Evolutionary conservation across 129 eudicot species (phyloP).

Genomic region (Pittosporum tobira): DNA sequence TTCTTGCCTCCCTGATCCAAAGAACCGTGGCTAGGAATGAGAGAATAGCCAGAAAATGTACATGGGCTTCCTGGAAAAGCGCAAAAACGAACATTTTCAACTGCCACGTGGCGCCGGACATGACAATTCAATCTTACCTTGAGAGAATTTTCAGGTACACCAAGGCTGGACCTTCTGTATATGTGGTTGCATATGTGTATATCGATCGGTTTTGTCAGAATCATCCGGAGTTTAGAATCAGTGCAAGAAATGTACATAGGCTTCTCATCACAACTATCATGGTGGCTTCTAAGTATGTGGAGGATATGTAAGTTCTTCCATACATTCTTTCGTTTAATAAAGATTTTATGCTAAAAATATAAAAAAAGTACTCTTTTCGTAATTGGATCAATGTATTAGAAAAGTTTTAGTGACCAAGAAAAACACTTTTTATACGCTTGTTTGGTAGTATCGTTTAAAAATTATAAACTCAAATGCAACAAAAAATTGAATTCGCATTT

Average conservation of each 20-base stretch:
- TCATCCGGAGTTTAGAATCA: constrained; percentile 57
- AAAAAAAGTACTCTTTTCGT: too few relatives aligned
- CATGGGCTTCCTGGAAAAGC: constrained; percentile 22
- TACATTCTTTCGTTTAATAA: too few relatives aligned
- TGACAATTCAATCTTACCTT: constrained; percentile 69
- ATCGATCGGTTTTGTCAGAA: constrained; percentile 71
- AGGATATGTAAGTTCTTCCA: constrained; percentile 72
- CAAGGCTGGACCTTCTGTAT: constrained; percentile 78
- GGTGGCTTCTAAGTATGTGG: constrained; percentile 96
- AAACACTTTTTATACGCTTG: too few relatives aligned
- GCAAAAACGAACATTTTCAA: constrained; percentile 48
- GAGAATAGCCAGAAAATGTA: constrained; percentile 45
- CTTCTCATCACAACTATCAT: constrained; percentile 88
- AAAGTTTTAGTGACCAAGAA: too few relatives aligned
- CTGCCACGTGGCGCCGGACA: constrained; percentile 69
- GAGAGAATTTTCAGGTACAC: constrained; percentile 93
- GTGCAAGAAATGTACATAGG: constrained; percentile 78
- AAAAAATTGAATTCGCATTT: too few relatives aligned
- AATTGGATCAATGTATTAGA: too few relatives aligned
- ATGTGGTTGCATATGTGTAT: constrained; percentile 86
- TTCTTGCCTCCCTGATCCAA: constrained; percentile 78
- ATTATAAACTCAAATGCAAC: too few relatives aligned
- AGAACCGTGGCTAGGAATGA: constrained; percentile 66
- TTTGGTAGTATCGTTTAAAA: too few relatives aligned
- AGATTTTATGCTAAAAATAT: too few relatives aligned